Evolutionary conservation across 805 yeast genomes (phyloP).

Genomic region (Wickerhamomyces mucosus): DNA sequence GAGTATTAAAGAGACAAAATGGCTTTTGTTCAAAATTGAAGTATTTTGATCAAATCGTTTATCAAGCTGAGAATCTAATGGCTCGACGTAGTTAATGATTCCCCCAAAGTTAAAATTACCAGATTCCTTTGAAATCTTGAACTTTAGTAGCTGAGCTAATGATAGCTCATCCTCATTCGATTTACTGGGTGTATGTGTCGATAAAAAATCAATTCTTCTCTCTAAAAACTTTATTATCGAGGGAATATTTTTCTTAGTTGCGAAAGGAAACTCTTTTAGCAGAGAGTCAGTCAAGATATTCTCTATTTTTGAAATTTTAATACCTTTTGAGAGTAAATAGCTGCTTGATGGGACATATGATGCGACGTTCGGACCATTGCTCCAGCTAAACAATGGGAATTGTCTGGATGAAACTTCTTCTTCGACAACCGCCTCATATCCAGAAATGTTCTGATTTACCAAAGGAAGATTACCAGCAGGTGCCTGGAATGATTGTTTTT

Average conservation of each 20-base stretch:
- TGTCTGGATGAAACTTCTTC: constrained; percentile 49
- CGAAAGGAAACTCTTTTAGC: constrained; percentile 27
- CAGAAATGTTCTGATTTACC: too few relatives aligned
- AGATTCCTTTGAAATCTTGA: constrained; percentile 10
- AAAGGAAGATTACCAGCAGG: too few relatives aligned
- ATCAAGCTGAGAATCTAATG: background rate
- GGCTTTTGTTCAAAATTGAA: constrained; percentile 20
- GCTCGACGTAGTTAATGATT: constrained; percentile 11
- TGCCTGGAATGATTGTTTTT: background rate
- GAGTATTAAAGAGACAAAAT: constrained; percentile 49
- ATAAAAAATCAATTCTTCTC: constrained; percentile 7
- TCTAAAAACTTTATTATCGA: constrained; percentile 19
- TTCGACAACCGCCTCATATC: constrained; percentile 27
- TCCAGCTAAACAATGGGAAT: constrained; percentile 72
- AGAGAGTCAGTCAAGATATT: constrained; percentile 23
- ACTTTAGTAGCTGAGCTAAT: constrained; percentile 29
- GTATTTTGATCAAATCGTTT: constrained; percentile 2
- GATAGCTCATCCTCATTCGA: constrained; percentile 65
- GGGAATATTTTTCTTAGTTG: constrained; percentile 20
- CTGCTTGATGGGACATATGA: constrained; percentile 34
- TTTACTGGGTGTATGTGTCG: constrained; percentile 24
- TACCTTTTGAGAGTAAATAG: constrained; percentile 20
- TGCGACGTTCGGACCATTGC: constrained; percentile 34
- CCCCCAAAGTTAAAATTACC: constrained; percentile 16
- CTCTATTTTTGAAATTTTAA: constrained; percentile 29